A percentile compares a stretch with the other conserved stretches of the same genome.
Evolutionary conservation across 2,329 filamentous ascomycete species (phyloP).

Genomic region (Lithohypha guttulata): DNA sequence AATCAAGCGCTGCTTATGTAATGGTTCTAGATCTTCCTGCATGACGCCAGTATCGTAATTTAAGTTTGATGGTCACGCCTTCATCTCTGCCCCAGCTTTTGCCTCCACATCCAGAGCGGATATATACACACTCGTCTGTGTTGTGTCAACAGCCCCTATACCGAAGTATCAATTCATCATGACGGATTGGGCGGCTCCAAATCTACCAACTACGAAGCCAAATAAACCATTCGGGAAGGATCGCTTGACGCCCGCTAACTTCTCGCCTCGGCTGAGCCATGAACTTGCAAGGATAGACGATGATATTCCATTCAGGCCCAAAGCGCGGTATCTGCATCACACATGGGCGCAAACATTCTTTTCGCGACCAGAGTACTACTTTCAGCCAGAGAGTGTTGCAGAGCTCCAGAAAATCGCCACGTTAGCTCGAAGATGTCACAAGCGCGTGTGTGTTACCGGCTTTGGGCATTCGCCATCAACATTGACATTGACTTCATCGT

Average conservation of each 20-base stretch:
- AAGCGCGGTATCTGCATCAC: slow-evolving; percentile 62
- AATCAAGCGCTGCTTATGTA: background rate
- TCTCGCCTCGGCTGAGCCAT: slow-evolving; percentile 39
- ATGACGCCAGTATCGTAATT: slow-evolving; percentile 1
- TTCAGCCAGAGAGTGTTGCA: slow-evolving; percentile 65
- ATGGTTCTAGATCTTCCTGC: background rate
- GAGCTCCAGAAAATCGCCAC: slow-evolving; percentile 78
- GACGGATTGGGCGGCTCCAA: slow-evolving; percentile 20
- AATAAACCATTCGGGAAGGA: slow-evolving; percentile 8
- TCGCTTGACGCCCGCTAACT: slow-evolving; percentile 15
- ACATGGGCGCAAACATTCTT: slow-evolving; percentile 95
- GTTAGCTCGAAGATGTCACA: slow-evolving; percentile 68
- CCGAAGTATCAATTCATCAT: too few species aligned
- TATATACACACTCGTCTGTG: too few species aligned
- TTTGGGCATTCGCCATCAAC: slow-evolving; percentile 87
- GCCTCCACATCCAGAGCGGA: too few species aligned
- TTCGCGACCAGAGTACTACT: slow-evolving; percentile 79
- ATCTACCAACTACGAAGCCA: slow-evolving; percentile 14
- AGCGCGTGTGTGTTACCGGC: slow-evolving; percentile 75
- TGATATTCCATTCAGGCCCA: slow-evolving; percentile 64
- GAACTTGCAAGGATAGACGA: slow-evolving; percentile 51
- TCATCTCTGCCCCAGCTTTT: too few species aligned
- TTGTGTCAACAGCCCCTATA: too few species aligned
- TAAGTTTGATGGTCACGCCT: too few species aligned
- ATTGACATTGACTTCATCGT: slow-evolving; percentile 83